Base-by-base conservation (phyloP, 2,329 filamentous ascomycete genomes). In the Epicoccum nigrum region DNA sequence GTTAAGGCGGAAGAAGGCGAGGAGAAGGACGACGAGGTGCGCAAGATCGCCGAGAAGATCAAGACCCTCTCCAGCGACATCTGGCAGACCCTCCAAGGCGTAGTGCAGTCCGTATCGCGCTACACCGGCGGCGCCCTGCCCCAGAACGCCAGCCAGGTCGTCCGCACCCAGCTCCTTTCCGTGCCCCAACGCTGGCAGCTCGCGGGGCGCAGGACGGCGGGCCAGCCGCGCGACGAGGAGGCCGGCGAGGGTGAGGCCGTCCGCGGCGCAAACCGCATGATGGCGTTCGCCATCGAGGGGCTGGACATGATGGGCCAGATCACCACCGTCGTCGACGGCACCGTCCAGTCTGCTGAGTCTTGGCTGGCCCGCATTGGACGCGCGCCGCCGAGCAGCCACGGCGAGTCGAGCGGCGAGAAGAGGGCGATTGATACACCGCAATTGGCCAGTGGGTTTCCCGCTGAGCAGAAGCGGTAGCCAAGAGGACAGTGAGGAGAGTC, bases 291-390 rank as follows among this genome's bases (percentile, higher is more conserved):
- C 6, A 89, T 88, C 65, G 93, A 97, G 70, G 91, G 92, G 0
- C 79, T 97, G 12, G 92, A 97, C 62, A 96, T 97, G 88, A 92
- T 97, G 81, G 83, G 86, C 1, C 92, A 97, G 71, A 91, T 99
- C 41, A 94, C 87, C 32, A 86, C 87, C 4, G 90, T 97, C 2
- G 82, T 97, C 7, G 90, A 95, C 61, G 89, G 91, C 45, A 97
- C 94, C 0, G 88, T 97, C 45, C 83, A 89, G 47, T 94, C 89
- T 63, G 94, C 94, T 0, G 93, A 97, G 73, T 85, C 87, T 62
- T 97, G 94, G 94, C 90, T 93, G 59, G 88, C 92, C 52, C 81
- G 86, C 16, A 79, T 96, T 51, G 90, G 80, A 28, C 74, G 77
- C 32, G 72, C 61, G 50, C 51, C 60, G 7, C 27, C 52, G 15